phyloP scores from a whole-genome alignment of 2,329 filamentous ascomycete genomes.

The Aspergillus terreus region DNA sequence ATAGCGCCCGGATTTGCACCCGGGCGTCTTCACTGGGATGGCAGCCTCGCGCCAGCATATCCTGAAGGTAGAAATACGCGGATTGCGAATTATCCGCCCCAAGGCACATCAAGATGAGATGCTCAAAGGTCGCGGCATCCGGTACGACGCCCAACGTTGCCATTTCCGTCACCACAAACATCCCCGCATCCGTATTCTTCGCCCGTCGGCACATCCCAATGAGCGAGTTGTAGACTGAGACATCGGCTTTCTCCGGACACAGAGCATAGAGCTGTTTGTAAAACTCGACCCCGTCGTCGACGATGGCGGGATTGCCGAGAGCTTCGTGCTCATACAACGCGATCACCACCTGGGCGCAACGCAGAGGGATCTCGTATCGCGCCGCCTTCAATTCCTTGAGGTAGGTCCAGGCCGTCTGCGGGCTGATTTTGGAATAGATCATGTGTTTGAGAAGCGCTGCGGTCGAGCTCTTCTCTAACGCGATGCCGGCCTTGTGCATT shows the following conservation, averaged over 20 bases:
- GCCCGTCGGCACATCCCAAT: conserved; percentile 47
- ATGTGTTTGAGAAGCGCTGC: conserved; percentile 60
- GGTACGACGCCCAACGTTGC: conserved; percentile 52
- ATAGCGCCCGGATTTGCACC: conserved; percentile 26
- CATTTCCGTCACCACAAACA: conserved; percentile 63
- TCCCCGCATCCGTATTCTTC: conserved; percentile 52
- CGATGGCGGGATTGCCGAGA: conserved; percentile 26
- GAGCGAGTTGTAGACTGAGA: conserved; percentile 58
- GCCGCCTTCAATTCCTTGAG: conserved; percentile 54
- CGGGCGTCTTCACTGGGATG: conserved; percentile 21
- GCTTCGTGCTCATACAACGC: conserved; percentile 46
- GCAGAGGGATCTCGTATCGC: conserved; percentile 48
- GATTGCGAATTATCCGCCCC: conserved; percentile 33
- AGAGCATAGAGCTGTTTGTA: conserved; percentile 60
- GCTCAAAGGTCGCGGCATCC: conserved; percentile 59
- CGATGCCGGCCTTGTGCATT: conserved; percentile 64
- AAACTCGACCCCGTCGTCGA: conserved; percentile 53
- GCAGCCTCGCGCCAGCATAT: conserved; percentile 30
- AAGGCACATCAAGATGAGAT: conserved; percentile 57
- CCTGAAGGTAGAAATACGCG: conserved; percentile 36
- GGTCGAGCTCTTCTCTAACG: conserved; percentile 58
- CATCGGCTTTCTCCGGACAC: conserved; percentile 41
- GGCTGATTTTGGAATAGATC: conserved; percentile 42
- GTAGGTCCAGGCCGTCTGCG: conserved; percentile 52
- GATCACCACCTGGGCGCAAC: conserved; percentile 47